phyloP scores from a whole-genome alignment of 306 rosid genomes.

The Sechiopsis laciniata region DNA sequence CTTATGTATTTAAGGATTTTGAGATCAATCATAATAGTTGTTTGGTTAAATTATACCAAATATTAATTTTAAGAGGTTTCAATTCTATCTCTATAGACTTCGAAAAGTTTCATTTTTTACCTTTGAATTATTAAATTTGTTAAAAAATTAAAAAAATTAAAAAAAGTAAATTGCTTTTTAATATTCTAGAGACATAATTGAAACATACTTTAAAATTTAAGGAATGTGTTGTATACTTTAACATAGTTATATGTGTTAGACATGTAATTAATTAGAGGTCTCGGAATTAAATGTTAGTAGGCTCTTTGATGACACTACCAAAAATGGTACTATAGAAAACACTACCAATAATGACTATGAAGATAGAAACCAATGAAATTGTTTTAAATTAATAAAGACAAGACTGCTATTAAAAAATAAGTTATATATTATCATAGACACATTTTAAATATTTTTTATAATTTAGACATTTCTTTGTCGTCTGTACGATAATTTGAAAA shows the following conservation, averaged over 20 bases:
- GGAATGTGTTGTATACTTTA: too few species aligned
- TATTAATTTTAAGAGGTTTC: neutral
- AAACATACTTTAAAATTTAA: too few species aligned
- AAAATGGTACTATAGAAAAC: neutral
- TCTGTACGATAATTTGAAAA: neutral
- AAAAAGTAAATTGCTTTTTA: too few species aligned
- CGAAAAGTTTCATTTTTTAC: too few species aligned
- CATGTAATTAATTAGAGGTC: neutral
- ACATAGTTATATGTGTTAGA: too few species aligned
- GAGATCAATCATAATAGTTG: too few species aligned
- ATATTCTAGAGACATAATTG: too few species aligned
- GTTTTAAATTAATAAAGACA: neutral
- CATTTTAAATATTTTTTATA: neutral
- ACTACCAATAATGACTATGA: neutral
- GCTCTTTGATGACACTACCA: neutral
- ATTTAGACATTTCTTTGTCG: neutral
- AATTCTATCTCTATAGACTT: too few species aligned
- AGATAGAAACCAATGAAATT: neutral
- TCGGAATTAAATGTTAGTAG: neutral
- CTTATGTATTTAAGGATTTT: too few species aligned
- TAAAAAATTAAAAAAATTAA: too few species aligned
- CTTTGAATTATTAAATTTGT: too few species aligned
- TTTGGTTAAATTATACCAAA: neutral
- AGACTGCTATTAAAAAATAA: neutral
- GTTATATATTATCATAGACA: too few species aligned